A percentile compares a stretch with the other conserved stretches of the same genome.
Evolutionary conservation across 2,329 filamentous ascomycete species (phyloP).

Genomic region (Claviceps humidiphila): DNA sequence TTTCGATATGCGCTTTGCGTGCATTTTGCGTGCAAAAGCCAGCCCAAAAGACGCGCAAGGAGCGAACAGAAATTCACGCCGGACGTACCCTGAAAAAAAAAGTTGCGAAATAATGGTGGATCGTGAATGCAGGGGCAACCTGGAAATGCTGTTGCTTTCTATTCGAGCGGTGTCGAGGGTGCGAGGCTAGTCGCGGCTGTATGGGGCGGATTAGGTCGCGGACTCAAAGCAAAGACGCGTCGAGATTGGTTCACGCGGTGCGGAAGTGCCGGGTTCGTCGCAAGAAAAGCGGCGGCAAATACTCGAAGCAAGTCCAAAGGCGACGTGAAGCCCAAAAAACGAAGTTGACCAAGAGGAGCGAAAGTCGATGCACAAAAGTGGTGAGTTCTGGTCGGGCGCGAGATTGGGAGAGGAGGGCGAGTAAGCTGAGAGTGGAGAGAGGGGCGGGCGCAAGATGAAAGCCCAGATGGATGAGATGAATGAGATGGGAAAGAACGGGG

Average conservation of each 20-base stretch:
- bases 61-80: not conserved
- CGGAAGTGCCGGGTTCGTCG: not conserved
- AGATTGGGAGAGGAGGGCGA: not conserved
- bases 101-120: constrained; percentile 3
- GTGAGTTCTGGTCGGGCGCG: not conserved
- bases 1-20: no score
- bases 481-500: constrained; percentile 3
- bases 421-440: not conserved
- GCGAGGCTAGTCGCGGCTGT: not conserved
- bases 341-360: not conserved
- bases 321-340: not conserved
- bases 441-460: constrained; percentile 1
- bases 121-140: constrained; percentile 2
- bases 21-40: not conserved
- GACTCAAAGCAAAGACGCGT: constrained; percentile 4
- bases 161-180: not conserved
- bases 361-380: not conserved
- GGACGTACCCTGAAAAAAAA: constrained; percentile 1
- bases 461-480: constrained; percentile 3
- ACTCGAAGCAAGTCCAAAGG: not conserved
- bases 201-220: constrained; percentile 2
- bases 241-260: not conserved
- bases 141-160: not conserved
- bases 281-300: not conserved
- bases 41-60: not conserved